Evolutionary conservation across 78 protist species (phyloP), one percentile per base, ranked within the genome.

Genomic region (Neovahlkampfia damariscottae): DNA sequence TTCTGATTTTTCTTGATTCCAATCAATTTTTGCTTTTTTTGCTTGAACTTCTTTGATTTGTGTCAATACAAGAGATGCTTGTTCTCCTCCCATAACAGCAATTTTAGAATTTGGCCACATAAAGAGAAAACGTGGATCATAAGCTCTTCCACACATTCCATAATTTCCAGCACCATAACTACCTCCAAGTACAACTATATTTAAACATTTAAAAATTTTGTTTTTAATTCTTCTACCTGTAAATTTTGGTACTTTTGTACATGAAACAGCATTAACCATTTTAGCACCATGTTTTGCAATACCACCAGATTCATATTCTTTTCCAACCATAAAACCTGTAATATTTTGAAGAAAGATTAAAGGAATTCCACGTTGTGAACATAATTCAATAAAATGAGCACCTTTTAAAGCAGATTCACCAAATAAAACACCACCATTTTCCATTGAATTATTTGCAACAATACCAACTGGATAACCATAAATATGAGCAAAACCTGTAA

Each of bases 261-360:
- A 85, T 9, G 96, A 83, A 19, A 95, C 98, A 3, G 98, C 98
- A 50, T 78, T 95, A 29, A 95, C 98, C 85, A 95, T 10, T 90
- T 95, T 95, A 19, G 98, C 98, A 7, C 98, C 98, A 74, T 93
- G 80, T 87, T 91, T 91, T 31, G 97, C 97, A 30, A 91, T 94
- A 67, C 95, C 97, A 35, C 84, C 81, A 5, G 68, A 27, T 78
- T 94, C 95, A 70, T 85, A 83, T 32, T 83, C 30, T 67, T 85
- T 79, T 32, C 98, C 98, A 28, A 95, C 95, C 98, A 95, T 95
- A 83, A 95, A 95, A 32, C 98, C 97, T 38, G 96, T 92, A 85
- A 95, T 95, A 86, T 95, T 95, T 71, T 95, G 98, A 32, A 95
- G 74, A 89, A 95, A 95, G 2, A 95, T 32, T 40, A 95, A 84